phyloP scores from a whole-genome alignment of 2,329 filamentous ascomycete genomes.

The Hypoxylon sp. region DNA sequence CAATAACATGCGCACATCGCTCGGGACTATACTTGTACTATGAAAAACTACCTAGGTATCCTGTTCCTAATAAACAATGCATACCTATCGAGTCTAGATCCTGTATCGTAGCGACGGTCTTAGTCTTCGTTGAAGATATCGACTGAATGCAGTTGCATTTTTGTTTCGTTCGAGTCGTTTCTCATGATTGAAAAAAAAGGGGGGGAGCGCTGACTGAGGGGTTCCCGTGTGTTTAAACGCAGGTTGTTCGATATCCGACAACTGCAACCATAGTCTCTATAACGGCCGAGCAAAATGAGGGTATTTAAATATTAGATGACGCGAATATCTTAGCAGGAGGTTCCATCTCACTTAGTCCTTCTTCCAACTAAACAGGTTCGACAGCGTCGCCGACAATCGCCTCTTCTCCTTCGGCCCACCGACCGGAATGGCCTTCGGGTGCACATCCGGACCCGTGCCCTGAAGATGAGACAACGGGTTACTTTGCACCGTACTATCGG shows the following conservation, averaged over 20 bases:
- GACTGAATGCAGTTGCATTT: slow-evolving; percentile 14
- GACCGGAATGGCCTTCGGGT: slow-evolving; percentile 44
- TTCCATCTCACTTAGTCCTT: slow-evolving; percentile 38
- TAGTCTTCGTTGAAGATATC: slow-evolving; percentile 10
- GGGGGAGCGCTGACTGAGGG: slow-evolving; percentile 1
- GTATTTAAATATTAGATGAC: background rate
- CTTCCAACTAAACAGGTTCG: slow-evolving; percentile 47
- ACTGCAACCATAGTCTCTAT: slow-evolving; percentile 2
- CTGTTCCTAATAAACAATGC: slow-evolving; percentile 23
- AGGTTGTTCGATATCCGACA: background rate
- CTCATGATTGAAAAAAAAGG: slow-evolving; percentile 28
- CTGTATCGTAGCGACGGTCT: slow-evolving; percentile 30
- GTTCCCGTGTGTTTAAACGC: background rate
- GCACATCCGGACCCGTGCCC: slow-evolving; percentile 48
- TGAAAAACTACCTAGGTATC: slow-evolving; percentile 26
- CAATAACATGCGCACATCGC: slow-evolving; percentile 20
- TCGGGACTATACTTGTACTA: slow-evolving; percentile 12
- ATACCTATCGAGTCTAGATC: slow-evolving; percentile 33
- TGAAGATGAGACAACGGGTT: slow-evolving; percentile 54
- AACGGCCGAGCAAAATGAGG: background rate
- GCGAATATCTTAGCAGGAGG: background rate
- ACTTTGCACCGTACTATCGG: slow-evolving; percentile 49
- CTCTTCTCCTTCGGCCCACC: slow-evolving; percentile 38
- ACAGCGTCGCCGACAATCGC: slow-evolving; percentile 42
- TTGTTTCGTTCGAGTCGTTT: slow-evolving; percentile 18